Conservation (phyloP, 2,329 filamentous ascomycete species). For the Botryotinia calthae region DNA sequence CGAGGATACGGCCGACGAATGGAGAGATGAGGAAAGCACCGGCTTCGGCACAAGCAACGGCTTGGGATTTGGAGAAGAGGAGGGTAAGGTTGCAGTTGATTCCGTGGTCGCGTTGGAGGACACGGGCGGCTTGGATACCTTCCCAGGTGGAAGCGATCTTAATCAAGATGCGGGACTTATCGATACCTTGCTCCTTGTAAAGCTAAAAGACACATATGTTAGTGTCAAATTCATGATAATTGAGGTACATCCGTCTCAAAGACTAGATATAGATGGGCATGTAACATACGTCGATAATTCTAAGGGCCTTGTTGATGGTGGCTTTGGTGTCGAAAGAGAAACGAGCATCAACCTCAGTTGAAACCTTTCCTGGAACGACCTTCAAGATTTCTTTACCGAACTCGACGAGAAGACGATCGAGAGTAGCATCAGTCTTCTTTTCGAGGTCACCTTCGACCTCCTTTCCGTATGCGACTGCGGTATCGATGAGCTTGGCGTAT, state of each 20-base stretch:
- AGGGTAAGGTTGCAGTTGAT: conserved; percentile 99
- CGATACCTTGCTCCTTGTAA: conserved; percentile 87
- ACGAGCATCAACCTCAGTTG: conserved; percentile 93
- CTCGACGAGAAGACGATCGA: conserved; percentile 93
- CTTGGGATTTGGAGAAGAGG: conserved; percentile 95
- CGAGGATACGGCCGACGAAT: conserved; percentile 97
- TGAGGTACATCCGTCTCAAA: not conserved
- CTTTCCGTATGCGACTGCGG: conserved; percentile 84
- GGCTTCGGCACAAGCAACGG: conserved; percentile 93
- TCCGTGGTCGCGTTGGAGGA: conserved; percentile 91
- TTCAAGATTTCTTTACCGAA: conserved; percentile 97
- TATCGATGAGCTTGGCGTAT: conserved; percentile 89
- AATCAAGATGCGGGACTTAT: conserved; percentile 94
- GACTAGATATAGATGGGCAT: not conserved
- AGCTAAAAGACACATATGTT: conserved; percentile 55
- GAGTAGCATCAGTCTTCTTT: conserved; percentile 80
- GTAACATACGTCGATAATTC: conserved; percentile 82
- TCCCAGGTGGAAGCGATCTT: conserved; percentile 99
- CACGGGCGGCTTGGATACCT: conserved; percentile 97
- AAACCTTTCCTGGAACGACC: conserved; percentile 97
- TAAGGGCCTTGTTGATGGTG: conserved; percentile 91
- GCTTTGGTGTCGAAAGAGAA: conserved; percentile 94
- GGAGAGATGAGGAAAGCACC: conserved; percentile 96
- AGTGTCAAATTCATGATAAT: not conserved
- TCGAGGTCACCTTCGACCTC: conserved; percentile 65